phyloP scores from a whole-genome alignment of 2,329 filamentous ascomycete genomes.

The Septoria petroselini region DNA sequence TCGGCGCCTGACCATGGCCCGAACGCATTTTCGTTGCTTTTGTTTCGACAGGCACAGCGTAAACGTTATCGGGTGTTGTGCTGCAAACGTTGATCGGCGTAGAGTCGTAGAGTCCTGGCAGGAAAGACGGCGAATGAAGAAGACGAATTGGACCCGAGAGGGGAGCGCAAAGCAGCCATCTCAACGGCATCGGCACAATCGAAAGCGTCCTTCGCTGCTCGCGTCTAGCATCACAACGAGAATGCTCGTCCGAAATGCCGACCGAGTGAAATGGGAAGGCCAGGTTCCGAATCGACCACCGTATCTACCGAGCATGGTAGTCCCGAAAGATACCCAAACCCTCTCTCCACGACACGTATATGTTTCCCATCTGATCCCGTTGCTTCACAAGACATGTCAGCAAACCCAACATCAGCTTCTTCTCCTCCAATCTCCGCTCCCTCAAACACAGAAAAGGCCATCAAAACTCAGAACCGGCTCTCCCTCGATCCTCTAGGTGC shows the following conservation, averaged over 20 bases:
- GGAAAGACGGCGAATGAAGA: neutral
- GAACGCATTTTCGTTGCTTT: neutral
- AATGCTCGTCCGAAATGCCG: too few relatives aligned
- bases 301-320: too few relatives aligned
- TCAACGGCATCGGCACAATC: too few relatives aligned
- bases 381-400: slow-evolving; percentile 17
- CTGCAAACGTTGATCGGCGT: too few relatives aligned
- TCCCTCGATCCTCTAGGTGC: slow-evolving; percentile 29
- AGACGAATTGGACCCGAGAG: slow-evolving; percentile 3
- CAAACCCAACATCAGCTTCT: slow-evolving; percentile 1
- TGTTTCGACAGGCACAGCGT: slow-evolving; percentile 10
- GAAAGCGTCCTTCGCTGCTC: too few relatives aligned
- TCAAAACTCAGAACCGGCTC: slow-evolving; percentile 16
- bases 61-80: too few relatives aligned
- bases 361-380: slow-evolving; percentile 1
- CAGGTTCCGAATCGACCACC: too few relatives aligned
- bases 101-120: too few relatives aligned
- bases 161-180: neutral
- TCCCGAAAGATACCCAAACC: too few relatives aligned
- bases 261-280: too few relatives aligned
- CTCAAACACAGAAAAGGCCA: neutral
- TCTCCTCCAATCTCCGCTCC: neutral
- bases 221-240: too few relatives aligned
- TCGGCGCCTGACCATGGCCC: slow-evolving; percentile 1
- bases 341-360: slow-evolving; percentile 7